Evolutionary conservation across 768 basidiomycete genomes (phyloP).

Genomic region (Tephrocybe sp.): DNA sequence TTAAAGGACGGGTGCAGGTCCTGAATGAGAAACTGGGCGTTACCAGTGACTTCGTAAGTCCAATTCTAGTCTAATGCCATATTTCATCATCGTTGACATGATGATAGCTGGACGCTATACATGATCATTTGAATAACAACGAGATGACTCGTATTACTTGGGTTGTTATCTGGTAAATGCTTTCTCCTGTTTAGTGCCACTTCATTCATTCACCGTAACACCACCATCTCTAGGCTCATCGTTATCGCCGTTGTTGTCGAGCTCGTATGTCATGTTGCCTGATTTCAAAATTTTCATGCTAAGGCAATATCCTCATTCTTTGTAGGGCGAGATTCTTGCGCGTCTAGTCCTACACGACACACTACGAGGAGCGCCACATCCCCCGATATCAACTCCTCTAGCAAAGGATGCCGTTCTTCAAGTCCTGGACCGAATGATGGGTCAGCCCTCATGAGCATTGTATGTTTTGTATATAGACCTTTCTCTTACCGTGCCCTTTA

Average conservation of each 20-base stretch:
- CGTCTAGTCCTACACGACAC: conserved; percentile 70
- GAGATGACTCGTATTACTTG: conserved; percentile 89
- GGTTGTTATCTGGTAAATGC: conserved; percentile 45
- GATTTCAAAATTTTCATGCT: background rate
- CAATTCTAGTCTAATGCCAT: background rate
- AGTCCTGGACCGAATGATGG: conserved; percentile 42
- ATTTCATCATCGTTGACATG: background rate
- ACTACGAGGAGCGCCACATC: conserved; percentile 21
- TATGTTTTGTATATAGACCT: too few species aligned
- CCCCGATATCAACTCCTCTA: conserved; percentile 15
- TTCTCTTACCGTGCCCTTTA: too few species aligned
- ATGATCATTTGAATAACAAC: conserved; percentile 86
- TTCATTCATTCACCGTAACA: conserved; percentile 16
- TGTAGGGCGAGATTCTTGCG: conserved; percentile 78
- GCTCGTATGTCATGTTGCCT: conserved; percentile 45
- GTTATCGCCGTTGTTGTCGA: conserved; percentile 89
- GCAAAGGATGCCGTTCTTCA: conserved; percentile 39
- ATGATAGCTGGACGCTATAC: conserved; percentile 87
- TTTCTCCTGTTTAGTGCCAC: conserved; percentile 19
- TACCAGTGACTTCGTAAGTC: conserved; percentile 81
- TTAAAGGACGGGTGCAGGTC: conserved; percentile 74
- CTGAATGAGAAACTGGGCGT: conserved; percentile 87
- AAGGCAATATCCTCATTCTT: background rate
- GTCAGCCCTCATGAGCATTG: conserved; percentile 3
- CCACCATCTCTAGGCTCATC: conserved; percentile 64